phyloP scores from a whole-genome alignment of 495 filamentous ascomycete genomes.

The Penicillium salamii region DNA sequence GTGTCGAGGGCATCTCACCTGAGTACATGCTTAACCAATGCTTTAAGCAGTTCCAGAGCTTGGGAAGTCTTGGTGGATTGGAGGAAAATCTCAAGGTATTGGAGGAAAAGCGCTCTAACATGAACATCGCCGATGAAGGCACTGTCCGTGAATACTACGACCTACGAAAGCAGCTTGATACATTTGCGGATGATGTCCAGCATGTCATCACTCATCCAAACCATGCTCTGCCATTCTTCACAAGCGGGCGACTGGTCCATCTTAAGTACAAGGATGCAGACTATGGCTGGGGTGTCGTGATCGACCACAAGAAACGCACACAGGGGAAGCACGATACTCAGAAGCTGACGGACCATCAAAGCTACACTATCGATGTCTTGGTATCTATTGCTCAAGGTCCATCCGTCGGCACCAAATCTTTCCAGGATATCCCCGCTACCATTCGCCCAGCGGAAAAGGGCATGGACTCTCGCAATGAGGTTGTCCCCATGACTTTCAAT shows the following conservation, averaged over 20 bases:
- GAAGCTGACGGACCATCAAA: slow-evolving; percentile 66
- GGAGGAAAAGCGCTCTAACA: slow-evolving; percentile 65
- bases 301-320: slow-evolving; percentile 64
- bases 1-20: slow-evolving; percentile 93
- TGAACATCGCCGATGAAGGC: slow-evolving; percentile 78
- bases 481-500: slow-evolving; percentile 81
- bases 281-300: slow-evolving; percentile 89
- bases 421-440: slow-evolving; percentile 60
- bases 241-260: slow-evolving; percentile 77
- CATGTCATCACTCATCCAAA: slow-evolving; percentile 86
- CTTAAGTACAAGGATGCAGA: slow-evolving; percentile 75
- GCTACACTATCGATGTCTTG: slow-evolving; percentile 77
- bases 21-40: slow-evolving; percentile 96
- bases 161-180: slow-evolving; percentile 75
- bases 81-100: slow-evolving; percentile 76
- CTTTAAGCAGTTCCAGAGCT: slow-evolving; percentile 98
- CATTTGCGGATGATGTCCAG: slow-evolving; percentile 79
- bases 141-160: slow-evolving; percentile 91
- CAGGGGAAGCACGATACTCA: slow-evolving; percentile 58
- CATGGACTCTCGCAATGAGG: slow-evolving; percentile 72
- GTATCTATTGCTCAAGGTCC: slow-evolving; percentile 64
- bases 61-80: slow-evolving; percentile 73
- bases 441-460: slow-evolving; percentile 61
- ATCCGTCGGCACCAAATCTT: slow-evolving; percentile 54
- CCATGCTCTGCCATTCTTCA: slow-evolving; percentile 75